Conservation (phyloP, 2,329 filamentous ascomycete species). For the Penicillium thymicola region DNA sequence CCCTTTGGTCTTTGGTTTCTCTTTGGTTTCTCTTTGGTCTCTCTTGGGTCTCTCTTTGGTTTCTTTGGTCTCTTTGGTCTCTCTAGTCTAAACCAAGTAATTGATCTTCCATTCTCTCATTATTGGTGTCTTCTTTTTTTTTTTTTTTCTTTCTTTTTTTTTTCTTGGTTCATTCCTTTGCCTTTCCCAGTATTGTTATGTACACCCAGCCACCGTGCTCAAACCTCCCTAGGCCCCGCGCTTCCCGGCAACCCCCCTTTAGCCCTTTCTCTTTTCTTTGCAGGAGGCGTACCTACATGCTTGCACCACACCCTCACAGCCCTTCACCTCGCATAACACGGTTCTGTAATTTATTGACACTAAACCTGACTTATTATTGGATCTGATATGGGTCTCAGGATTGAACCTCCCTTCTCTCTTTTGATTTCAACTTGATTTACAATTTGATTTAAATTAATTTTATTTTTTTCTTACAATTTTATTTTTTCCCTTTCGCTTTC, state of each 20-base stretch:
- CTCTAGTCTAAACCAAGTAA: conserved; percentile 12
- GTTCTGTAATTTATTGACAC: conserved; percentile 11
- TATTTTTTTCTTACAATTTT: not conserved
- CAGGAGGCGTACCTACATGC: conserved; percentile 23
- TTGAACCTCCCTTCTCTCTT: not conserved
- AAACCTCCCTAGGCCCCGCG: conserved; percentile 18
- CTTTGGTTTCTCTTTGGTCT: not conserved
- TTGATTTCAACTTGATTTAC: conserved; percentile 1
- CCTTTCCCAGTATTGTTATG: conserved; percentile 19
- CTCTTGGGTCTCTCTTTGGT: not conserved
- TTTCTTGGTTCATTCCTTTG: conserved; percentile 28
- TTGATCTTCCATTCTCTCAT: conserved; percentile 12
- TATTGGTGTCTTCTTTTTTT: not conserved
- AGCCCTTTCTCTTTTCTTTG: conserved; percentile 15
- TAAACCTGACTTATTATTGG: conserved; percentile 34
- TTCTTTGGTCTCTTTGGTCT: not conserved
- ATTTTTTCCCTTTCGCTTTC: conserved; percentile 4
- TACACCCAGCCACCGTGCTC: conserved; percentile 29
- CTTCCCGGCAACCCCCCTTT: conserved; percentile 17
- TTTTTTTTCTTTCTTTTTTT: not conserved
- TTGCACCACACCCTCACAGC: conserved; percentile 13
- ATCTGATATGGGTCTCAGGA: conserved; percentile 33
- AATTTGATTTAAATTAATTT: not conserved
- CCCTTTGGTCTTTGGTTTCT: not conserved
- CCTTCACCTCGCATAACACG: conserved; percentile 11